These are phyloP conservation scores for Nannizziopsis barbatae DNA, from an alignment of 2,329 filamentous ascomycete genomes.

Conservation along the genomic window DNA sequence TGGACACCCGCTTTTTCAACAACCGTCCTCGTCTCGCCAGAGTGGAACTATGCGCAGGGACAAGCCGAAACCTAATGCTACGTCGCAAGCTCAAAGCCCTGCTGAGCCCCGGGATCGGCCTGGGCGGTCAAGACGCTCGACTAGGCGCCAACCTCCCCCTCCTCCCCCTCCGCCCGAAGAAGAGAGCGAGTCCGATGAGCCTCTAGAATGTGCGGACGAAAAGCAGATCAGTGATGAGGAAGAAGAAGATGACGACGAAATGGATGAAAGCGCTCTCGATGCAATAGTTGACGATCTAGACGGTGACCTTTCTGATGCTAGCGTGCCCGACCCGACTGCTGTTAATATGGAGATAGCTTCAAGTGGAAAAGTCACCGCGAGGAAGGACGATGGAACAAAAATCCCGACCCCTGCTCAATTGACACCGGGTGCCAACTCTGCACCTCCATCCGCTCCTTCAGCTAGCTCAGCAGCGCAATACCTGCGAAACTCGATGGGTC, in stretches of 20 bases:
- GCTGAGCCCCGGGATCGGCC: slow-evolving; percentile 25
- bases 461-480: slow-evolving; percentile 31
- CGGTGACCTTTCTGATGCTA: slow-evolving; percentile 65
- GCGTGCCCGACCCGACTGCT: slow-evolving; percentile 69
- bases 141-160: slow-evolving; percentile 10
- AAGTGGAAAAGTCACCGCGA: slow-evolving; percentile 77
- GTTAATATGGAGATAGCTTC: slow-evolving; percentile 84
- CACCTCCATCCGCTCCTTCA: slow-evolving; percentile 21
- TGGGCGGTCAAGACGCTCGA: slow-evolving; percentile 9
- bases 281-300: slow-evolving; percentile 85
- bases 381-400: slow-evolving; percentile 80
- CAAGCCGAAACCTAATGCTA: slow-evolving; percentile 1
- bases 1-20: slow-evolving; percentile 6
- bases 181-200: slow-evolving; percentile 54
- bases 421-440: slow-evolving; percentile 37
- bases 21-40: slow-evolving; percentile 23
- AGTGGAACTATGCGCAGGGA: slow-evolving; percentile 5
- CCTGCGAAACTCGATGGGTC: slow-evolving; percentile 44
- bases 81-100: slow-evolving; percentile 23
- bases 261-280: slow-evolving; percentile 54
- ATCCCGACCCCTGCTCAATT: slow-evolving; percentile 68
- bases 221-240: slow-evolving; percentile 56
- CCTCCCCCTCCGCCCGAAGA: slow-evolving; percentile 45
- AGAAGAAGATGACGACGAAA: slow-evolving; percentile 49
- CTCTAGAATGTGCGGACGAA: slow-evolving; percentile 87